Percentiles rank a stretch among this genome's conserved stretches.
Conservation (phyloP, 2,329 filamentous ascomycete species). For the Fusarium equiseti region DNA sequence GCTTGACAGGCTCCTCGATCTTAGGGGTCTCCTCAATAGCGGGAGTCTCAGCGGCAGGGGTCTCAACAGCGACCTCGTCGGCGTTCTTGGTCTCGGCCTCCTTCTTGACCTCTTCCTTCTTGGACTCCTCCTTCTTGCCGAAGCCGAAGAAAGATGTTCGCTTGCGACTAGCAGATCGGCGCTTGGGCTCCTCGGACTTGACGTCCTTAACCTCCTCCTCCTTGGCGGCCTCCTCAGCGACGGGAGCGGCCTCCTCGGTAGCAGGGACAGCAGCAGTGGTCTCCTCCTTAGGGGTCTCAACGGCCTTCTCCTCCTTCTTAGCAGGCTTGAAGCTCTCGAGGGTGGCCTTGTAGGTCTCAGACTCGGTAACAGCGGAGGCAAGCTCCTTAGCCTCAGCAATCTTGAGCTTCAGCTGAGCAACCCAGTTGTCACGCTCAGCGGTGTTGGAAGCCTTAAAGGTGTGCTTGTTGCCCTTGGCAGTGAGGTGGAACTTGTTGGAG, state of each 20-base stretch:
- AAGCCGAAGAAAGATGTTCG: constrained; percentile 74
- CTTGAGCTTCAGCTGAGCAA: constrained; percentile 84
- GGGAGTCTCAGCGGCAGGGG: constrained; percentile 51
- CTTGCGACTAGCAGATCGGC: constrained; percentile 74
- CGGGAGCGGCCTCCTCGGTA: constrained; percentile 40
- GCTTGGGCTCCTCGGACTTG: constrained; percentile 71
- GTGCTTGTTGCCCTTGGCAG: constrained; percentile 89
- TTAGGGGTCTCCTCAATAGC: constrained; percentile 68
- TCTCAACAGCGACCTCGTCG: constrained; percentile 49
- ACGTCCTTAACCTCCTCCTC: constrained; percentile 57
- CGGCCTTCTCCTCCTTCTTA: constrained; percentile 59
- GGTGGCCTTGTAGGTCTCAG: constrained; percentile 89
- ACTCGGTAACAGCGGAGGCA: constrained; percentile 77
- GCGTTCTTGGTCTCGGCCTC: constrained; percentile 57
- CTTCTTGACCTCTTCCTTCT: constrained; percentile 62
- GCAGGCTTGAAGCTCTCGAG: constrained; percentile 75
- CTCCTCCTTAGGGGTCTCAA: constrained; percentile 53
- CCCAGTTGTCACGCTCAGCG: constrained; percentile 92
- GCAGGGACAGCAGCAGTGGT: constrained; percentile 47
- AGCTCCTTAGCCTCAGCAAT: constrained; percentile 86
- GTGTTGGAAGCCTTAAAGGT: constrained; percentile 83
- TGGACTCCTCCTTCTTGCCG: constrained; percentile 65
- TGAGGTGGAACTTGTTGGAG: constrained; percentile 85
- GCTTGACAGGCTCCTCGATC: constrained; percentile 67
- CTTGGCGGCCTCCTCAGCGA: constrained; percentile 52